These are phyloP conservation scores for Cladosporium sp. DNA, from an alignment of 2,329 filamentous ascomycete species.

Conservation along the genomic window DNA sequence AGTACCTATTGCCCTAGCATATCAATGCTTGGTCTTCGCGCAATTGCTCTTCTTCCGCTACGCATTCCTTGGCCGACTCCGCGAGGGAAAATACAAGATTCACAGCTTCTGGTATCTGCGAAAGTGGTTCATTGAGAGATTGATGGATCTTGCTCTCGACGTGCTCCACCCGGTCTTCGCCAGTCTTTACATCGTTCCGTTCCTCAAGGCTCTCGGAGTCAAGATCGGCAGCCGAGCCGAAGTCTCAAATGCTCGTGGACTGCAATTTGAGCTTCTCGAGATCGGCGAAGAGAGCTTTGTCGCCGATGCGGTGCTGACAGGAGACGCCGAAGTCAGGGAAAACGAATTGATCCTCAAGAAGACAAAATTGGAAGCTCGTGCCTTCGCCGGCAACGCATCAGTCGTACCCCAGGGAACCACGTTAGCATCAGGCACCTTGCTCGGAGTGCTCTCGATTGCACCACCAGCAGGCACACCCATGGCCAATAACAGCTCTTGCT, in stretches of 20 bases:
- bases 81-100: slow-evolving; percentile 20
- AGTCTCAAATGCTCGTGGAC: slow-evolving; percentile 21
- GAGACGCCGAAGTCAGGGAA: slow-evolving; percentile 17
- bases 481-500: slow-evolving; percentile 20
- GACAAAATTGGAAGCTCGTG: slow-evolving; percentile 20
- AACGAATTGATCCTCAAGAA: slow-evolving; percentile 23
- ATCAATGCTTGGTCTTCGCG: slow-evolving; percentile 20
- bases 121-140: slow-evolving; percentile 23
- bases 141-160: slow-evolving; percentile 24
- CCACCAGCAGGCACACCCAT: slow-evolving; percentile 18
- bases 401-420: slow-evolving; percentile 21
- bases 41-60: slow-evolving; percentile 20
- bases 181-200: slow-evolving; percentile 23
- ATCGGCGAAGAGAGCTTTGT: slow-evolving; percentile 23
- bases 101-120: slow-evolving; percentile 22
- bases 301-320: slow-evolving; percentile 21
- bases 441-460: slow-evolving; percentile 23
- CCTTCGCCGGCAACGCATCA: slow-evolving; percentile 22
- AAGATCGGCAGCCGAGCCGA: slow-evolving; percentile 24
- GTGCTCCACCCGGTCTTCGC: slow-evolving; percentile 24
- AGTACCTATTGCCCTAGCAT: slow-evolving; percentile 20
- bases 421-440: slow-evolving; percentile 20
- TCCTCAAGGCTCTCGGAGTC: slow-evolving; percentile 20
- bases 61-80: slow-evolving; percentile 16
- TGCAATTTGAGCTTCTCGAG: slow-evolving; percentile 21